Evolutionary conservation across 2,329 filamentous ascomycete genomes (phyloP).

Genomic region (Arthrinium puccinioides): DNA sequence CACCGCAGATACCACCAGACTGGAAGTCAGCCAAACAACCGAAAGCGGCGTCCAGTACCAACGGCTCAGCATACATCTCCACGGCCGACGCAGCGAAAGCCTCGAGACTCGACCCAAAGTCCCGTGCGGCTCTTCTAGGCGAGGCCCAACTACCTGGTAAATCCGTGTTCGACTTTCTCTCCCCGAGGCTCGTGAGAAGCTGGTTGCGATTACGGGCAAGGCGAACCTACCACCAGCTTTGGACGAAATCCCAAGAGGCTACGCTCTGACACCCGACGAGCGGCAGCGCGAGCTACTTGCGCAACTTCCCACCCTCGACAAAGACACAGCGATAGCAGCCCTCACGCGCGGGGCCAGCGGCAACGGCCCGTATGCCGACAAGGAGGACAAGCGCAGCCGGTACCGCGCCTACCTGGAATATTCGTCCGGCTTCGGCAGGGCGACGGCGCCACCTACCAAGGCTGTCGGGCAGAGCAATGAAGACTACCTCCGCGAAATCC

Average conservation of each 20-base stretch:
- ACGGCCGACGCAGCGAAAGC: conserved; percentile 71
- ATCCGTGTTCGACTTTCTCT: conserved; percentile 91
- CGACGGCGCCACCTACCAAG: conserved; percentile 41
- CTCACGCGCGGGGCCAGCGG: conserved; percentile 57
- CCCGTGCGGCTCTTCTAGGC: conserved; percentile 72
- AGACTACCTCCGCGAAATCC: conserved; percentile 74
- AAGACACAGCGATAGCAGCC: conserved; percentile 60
- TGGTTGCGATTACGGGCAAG: conserved; percentile 70
- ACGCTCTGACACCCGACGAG: conserved; percentile 55
- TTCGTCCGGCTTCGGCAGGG: conserved; percentile 54
- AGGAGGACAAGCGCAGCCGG: conserved; percentile 69
- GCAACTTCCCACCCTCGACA: conserved; percentile 58
- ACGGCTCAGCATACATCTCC: conserved; percentile 45
- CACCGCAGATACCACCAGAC: conserved; percentile 60
- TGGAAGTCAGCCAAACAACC: conserved; percentile 62
- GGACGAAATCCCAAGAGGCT: conserved; percentile 64
- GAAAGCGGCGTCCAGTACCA: conserved; percentile 14
- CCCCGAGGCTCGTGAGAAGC: conserved; percentile 68
- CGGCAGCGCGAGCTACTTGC: conserved; percentile 50
- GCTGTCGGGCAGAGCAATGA: conserved; percentile 44
- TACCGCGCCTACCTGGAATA: conserved; percentile 79
- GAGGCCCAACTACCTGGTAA: conserved; percentile 80
- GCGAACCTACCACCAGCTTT: conserved; percentile 68
- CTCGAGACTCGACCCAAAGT: conserved; percentile 67
- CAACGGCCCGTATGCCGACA: conserved; percentile 72